A percentile compares a stretch with the other conserved stretches of the same genome.
Conservation (phyloP, 2,329 filamentous ascomycete species). For the Colletotrichum sp. region DNA sequence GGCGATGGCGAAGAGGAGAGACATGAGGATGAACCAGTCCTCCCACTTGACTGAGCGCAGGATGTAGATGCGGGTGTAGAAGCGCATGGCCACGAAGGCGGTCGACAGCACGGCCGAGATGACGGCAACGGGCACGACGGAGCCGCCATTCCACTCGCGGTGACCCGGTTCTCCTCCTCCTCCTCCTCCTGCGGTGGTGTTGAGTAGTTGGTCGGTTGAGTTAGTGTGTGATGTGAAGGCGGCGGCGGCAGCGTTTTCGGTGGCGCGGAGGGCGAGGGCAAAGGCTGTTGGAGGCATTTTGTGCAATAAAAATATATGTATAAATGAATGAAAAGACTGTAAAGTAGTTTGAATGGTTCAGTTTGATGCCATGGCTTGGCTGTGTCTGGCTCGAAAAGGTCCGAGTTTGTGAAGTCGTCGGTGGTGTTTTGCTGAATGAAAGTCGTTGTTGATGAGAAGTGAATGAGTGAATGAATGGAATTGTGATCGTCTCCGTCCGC, state of each 20-base stretch:
- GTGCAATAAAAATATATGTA: neutral
- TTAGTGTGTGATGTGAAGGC: neutral
- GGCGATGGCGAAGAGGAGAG: constrained; percentile 27
- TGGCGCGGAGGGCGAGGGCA: neutral
- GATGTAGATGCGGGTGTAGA: constrained; percentile 36
- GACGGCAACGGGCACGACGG: constrained; percentile 22
- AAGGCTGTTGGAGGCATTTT: constrained; percentile 1
- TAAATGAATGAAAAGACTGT: neutral
- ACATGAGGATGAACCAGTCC: constrained; percentile 37
- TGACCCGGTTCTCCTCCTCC: neutral
- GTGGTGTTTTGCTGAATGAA: neutral
- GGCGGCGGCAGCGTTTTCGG: neutral
- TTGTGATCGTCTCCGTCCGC: neutral
- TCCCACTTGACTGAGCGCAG: constrained; percentile 37
- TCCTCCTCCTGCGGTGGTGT: neutral
- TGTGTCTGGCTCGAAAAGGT: neutral
- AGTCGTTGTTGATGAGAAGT: neutral
- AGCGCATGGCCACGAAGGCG: constrained; percentile 31
- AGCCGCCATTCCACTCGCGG: constrained; percentile 17
- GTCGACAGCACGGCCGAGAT: constrained; percentile 28
- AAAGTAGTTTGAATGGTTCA: neutral
- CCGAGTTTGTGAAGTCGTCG: neutral
- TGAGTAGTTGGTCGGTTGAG: neutral
- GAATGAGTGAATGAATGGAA: neutral
- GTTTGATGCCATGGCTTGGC: neutral